Evolutionary conservation across 2,329 filamentous ascomycete genomes (phyloP).

Genomic region (Beauveria asiatica): DNA sequence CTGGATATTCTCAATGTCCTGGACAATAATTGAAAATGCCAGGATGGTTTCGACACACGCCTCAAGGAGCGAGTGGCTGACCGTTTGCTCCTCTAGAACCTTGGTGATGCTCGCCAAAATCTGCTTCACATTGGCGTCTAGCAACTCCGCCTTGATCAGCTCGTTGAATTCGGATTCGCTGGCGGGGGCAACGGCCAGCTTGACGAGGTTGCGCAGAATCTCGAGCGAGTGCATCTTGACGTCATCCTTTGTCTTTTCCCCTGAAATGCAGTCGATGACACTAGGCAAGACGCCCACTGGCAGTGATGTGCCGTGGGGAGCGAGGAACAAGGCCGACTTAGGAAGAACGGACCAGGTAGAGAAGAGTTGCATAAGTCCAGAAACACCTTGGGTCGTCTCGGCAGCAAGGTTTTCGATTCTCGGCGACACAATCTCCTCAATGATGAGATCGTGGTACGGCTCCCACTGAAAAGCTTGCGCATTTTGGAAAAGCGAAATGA

Average conservation of each 20-base stretch:
- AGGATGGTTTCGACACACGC: conserved; percentile 72
- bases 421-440: conserved; percentile 67
- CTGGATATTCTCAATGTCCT: conserved; percentile 59
- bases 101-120: conserved; percentile 60
- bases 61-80: conserved; percentile 68
- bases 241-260: conserved; percentile 71
- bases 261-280: conserved; percentile 62
- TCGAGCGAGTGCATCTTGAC: conserved; percentile 76
- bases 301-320: conserved; percentile 27
- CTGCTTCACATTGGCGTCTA: conserved; percentile 48
- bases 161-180: conserved; percentile 49
- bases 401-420: conserved; percentile 68
- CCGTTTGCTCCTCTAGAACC: conserved; percentile 52
- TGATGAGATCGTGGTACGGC: conserved; percentile 60
- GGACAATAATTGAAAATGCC: conserved; percentile 62
- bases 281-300: conserved; percentile 59
- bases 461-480: conserved; percentile 64
- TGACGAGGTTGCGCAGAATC: conserved; percentile 63
- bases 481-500: conserved; percentile 69
- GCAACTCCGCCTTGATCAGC: conserved; percentile 45
- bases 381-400: conserved; percentile 86
- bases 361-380: conserved; percentile 71
- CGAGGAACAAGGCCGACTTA: conserved; percentile 59
- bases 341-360: conserved; percentile 68
- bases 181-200: conserved; percentile 47